phyloP scores from a whole-genome alignment of 2,329 filamentous ascomycete genomes.

The Capronia epimyces region DNA sequence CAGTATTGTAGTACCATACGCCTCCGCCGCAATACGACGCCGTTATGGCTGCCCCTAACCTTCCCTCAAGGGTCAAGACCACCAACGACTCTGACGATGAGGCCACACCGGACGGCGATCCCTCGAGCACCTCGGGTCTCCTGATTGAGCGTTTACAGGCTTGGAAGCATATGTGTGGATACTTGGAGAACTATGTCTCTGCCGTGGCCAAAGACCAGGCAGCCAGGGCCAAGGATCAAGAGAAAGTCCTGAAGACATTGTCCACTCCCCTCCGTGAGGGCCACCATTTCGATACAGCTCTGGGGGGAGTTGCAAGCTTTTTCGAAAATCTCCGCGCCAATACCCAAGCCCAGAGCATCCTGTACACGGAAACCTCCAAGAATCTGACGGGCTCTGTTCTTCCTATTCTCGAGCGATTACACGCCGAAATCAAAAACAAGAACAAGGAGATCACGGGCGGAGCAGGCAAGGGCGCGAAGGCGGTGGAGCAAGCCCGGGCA shows the following conservation, averaged over 20 bases:
- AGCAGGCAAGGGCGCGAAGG: conserved; percentile 77
- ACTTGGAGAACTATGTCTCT: conserved; percentile 83
- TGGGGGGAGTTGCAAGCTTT: conserved; percentile 81
- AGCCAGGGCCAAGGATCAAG: conserved; percentile 85
- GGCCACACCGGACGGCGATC: conserved; percentile 55
- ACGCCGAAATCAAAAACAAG: conserved; percentile 96
- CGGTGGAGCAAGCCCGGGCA: conserved; percentile 82
- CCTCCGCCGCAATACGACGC: conserved; percentile 17
- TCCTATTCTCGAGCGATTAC: conserved; percentile 81
- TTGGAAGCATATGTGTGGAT: conserved; percentile 90
- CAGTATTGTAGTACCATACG: conserved; percentile 20
- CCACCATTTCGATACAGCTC: conserved; percentile 83
- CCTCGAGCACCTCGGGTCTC: conserved; percentile 67
- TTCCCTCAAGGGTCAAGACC: conserved; percentile 21
- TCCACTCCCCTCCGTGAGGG: conserved; percentile 79
- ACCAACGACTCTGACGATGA: conserved; percentile 47
- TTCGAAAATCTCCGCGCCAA: conserved; percentile 94
- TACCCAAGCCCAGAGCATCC: conserved; percentile 80
- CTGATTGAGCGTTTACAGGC: conserved; percentile 83
- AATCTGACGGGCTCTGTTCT: conserved; percentile 79
- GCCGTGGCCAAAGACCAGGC: conserved; percentile 82
- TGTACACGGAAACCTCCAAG: conserved; percentile 86
- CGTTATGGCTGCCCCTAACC: conserved; percentile 17
- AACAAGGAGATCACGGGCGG: conserved; percentile 79
- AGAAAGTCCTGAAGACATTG: conserved; percentile 89